Percentiles rank a stretch among this genome's conserved stretches.
phyloP scores from a whole-genome alignment of 129 eudicot species.

The Escallonia rubra region DNA sequence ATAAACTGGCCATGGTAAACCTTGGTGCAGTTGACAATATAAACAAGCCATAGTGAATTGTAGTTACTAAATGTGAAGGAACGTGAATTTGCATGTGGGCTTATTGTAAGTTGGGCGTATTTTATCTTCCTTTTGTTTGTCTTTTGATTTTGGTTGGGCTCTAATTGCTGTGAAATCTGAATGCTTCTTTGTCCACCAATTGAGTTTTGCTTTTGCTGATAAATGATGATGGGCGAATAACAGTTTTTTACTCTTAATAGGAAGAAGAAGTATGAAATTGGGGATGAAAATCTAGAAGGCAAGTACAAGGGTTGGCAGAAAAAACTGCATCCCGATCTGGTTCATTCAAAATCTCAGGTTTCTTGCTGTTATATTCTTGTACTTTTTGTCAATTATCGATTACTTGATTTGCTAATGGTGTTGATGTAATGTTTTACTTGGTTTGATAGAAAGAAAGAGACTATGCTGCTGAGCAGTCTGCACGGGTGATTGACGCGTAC shows the following conservation, averaged over 20 bases:
- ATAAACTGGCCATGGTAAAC: no score
- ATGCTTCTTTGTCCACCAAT: neutral
- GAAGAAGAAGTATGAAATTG: constrained; percentile 55
- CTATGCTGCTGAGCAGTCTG: constrained; percentile 95
- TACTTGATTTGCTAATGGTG: neutral
- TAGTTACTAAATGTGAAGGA: no score
- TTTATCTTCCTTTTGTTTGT: no score
- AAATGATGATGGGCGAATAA: neutral
- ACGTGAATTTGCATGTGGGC: no score
- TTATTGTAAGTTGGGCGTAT: no score
- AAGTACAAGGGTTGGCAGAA: constrained; percentile 91
- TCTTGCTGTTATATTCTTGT: neutral
- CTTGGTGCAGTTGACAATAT: no score
- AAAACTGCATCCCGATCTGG: constrained; percentile 87
- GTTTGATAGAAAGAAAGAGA: constrained; percentile 65
- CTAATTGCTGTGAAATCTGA: neutral
- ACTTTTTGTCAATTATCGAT: neutral
- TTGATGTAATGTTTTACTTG: neutral
- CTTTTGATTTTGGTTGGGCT: neutral
- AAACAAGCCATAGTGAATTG: no score
- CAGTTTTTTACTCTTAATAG: constrained; percentile 20
- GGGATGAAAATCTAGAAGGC: constrained; percentile 59
- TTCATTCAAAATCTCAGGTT: constrained; percentile 86
- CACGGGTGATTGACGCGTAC: constrained; percentile 81
- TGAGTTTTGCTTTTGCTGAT: no score